Evolutionary conservation across 176 grass and related monocot genomes (phyloP).

Genomic region (Phoenix dactylifera): DNA sequence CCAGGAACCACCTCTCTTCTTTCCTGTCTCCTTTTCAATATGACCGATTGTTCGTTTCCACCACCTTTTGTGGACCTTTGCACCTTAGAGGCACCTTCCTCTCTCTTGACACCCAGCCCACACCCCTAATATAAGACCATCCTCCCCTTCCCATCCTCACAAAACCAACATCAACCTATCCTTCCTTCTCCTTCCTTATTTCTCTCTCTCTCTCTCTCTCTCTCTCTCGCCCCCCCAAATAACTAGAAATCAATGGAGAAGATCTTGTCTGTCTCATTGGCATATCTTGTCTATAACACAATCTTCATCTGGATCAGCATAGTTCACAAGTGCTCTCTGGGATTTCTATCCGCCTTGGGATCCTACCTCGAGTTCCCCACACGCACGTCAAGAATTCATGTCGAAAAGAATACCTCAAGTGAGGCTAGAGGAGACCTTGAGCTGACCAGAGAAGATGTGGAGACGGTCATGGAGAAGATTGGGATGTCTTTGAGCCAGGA

Average conservation of each 20-base stretch:
- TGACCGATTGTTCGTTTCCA: too few species aligned
- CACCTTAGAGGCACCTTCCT: too few species aligned
- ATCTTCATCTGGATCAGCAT: background rate
- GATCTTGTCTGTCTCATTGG: background rate
- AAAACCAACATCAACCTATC: too few species aligned
- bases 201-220: background rate
- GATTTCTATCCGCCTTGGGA: too few species aligned
- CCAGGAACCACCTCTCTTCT: too few species aligned
- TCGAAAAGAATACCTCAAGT: background rate
- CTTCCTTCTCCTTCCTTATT: background rate
- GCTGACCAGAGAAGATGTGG: conserved; percentile 25
- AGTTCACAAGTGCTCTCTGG: background rate
- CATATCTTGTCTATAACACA: background rate
- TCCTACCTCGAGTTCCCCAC: too few species aligned
- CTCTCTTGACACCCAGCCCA: too few species aligned
- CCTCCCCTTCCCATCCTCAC: too few species aligned
- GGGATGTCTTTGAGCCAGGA: conserved; percentile 22
- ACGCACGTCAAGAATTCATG: background rate
- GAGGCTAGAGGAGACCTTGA: background rate
- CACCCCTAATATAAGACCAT: too few species aligned
- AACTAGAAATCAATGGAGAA: background rate
- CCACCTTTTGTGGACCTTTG: too few species aligned
- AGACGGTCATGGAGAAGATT: conserved; percentile 26
- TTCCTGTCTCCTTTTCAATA: too few species aligned
- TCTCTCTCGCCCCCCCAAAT: background rate